Evolutionary conservation across 1,139 yeast species (phyloP), one percentile per base, ranked within the genome.

Genomic region (Kodamaea anthophila): DNA sequence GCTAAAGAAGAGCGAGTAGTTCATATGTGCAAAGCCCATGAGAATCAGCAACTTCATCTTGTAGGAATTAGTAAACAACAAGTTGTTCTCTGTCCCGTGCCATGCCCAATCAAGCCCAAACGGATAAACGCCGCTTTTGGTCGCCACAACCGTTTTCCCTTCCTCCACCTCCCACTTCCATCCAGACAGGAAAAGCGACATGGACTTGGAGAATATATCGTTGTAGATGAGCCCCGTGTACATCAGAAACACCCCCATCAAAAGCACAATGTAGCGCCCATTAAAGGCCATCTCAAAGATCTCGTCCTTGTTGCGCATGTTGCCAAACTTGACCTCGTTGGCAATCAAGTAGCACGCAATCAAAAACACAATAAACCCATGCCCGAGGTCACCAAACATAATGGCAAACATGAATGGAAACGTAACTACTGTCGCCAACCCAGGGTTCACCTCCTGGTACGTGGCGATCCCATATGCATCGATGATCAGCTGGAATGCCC

Each of bases 361-460:
- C 40, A 85, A 55, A 26, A 78, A 63, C 45, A 93, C 66, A 37
- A 93, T 72, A 32, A 86, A 64, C 11, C 98, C 98, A 55, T 91
- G 99, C 4, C 99, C 99, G 38, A 88, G 59, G 60, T 91, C 99
- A 58, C 98, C 99, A 68, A 91, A 91, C 99, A 91, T 91, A 44
- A 93, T 84, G 21, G 98, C 96, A 65, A 91, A 91, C 96, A 91
- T 86, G 58, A 93, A 91, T 9, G 99, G 99, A 62, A 91, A 91
- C 0, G 99, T 91, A 20, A 91, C 83, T 28, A 88, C 74, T 0
- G 99, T 85, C 4, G 98, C 94, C 41, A 91, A 67, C 33, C 96
- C 97, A 2, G 98, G 96, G 49, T 91, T 91, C 21, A 91, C 93
- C 55, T 91, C 99, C 50, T 85, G 87, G 58, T 91, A 88, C 8